These are phyloP conservation scores for Clausena lansium DNA, from an alignment of 345 rosid species.

Conservation along the genomic window DNA sequence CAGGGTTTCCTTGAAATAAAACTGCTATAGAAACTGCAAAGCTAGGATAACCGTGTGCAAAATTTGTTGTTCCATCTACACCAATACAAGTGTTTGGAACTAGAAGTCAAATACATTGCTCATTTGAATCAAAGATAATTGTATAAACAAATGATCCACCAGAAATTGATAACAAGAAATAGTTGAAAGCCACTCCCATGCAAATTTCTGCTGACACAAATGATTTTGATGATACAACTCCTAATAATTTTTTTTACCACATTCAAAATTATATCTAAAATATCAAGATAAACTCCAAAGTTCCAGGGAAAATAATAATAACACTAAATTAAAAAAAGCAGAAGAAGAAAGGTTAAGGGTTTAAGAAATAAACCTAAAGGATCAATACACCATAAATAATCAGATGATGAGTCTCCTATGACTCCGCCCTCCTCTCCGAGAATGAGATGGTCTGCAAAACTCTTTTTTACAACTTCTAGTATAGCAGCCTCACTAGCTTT, in stretches of 20 bases:
- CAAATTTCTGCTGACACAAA: background rate
- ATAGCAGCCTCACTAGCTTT: constrained; percentile 89
- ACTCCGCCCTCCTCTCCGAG: constrained; percentile 97
- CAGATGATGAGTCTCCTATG: constrained; percentile 76
- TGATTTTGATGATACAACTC: background rate
- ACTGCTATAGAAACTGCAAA: constrained; percentile 96
- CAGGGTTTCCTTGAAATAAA: constrained; percentile 76
- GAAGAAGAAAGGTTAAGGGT: background rate
- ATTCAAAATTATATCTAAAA: background rate
- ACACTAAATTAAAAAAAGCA: no score
- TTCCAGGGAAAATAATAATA: background rate
- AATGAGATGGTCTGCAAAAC: constrained; percentile 82
- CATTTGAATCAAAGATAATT: background rate
- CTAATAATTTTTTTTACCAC: background rate
- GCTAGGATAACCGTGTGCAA: constrained; percentile 95
- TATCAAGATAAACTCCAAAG: background rate
- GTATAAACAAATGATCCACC: background rate
- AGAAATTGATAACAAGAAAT: background rate
- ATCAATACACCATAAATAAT: constrained; percentile 96
- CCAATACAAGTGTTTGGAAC: constrained; percentile 6
- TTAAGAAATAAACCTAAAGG: constrained; percentile 69
- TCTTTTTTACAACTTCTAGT: constrained; percentile 69
- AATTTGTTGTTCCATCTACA: constrained; percentile 94
- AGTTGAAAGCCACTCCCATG: background rate
- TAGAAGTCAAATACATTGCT: background rate